Evolutionary conservation across 805 yeast genomes (phyloP).

Genomic region (Metschnikowia borealis): DNA sequence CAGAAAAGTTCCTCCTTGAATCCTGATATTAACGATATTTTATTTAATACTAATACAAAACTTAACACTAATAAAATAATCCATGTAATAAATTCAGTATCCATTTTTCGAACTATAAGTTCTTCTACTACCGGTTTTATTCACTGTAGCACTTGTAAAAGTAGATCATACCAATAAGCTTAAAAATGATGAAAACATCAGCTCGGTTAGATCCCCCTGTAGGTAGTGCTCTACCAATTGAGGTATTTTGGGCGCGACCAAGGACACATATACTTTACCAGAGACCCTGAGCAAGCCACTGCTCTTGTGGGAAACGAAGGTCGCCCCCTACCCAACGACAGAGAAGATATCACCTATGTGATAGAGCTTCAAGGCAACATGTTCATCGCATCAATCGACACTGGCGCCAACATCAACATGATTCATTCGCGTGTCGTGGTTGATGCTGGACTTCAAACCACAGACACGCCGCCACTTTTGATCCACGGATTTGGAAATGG

Average conservation of each 20-base stretch:
- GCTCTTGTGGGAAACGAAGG: not conserved
- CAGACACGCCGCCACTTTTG: not conserved
- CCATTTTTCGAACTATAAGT: too few relatives aligned
- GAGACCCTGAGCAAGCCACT: not conserved
- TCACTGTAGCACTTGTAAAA: too few relatives aligned
- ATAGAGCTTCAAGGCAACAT: not conserved
- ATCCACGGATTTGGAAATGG: not conserved
- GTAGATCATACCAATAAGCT: too few relatives aligned
- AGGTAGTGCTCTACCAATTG: too few relatives aligned
- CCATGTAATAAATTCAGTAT: too few relatives aligned
- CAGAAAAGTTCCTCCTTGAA: too few relatives aligned
- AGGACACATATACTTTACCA: not conserved
- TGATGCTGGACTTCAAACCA: not conserved
- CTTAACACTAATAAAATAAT: too few relatives aligned
- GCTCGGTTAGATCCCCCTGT: too few relatives aligned
- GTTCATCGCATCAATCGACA: not conserved
- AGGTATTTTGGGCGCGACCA: not conserved
- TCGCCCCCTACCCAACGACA: not conserved
- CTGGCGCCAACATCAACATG: not conserved
- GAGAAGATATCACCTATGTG: not conserved
- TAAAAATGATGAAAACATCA: too few relatives aligned
- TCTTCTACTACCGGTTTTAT: too few relatives aligned
- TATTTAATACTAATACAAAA: too few relatives aligned
- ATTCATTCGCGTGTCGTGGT: not conserved
- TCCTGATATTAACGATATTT: too few relatives aligned